Base-by-base conservation (phyloP, 169 alveolate species). In the Cryptosporidium xiaoi region DNA sequence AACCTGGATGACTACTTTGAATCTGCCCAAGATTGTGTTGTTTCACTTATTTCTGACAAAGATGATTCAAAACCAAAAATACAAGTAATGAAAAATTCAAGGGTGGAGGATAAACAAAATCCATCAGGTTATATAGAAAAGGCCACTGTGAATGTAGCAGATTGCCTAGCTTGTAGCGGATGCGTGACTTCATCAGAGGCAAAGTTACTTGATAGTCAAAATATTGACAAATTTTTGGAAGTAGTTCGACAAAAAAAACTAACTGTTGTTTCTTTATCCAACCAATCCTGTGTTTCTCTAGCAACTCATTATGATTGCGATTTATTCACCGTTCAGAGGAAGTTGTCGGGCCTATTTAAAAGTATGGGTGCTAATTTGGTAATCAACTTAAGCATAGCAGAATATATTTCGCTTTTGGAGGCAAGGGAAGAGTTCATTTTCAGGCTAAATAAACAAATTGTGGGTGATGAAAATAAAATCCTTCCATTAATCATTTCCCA, bases 181-280 rank as follows among this genome's bases (percentile, higher is more conserved):
- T 96, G 98, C 82, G 96, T 96, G 12, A 96, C 98, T 7, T 91
- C 98, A 18, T 96, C 98, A 16, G 98, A 96, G 90, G 85, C 97
- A 16, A 94, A 95, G 15, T 77, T 96, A 34, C 90, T 95, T 40
- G 84, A 93, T 46, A 87, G 93, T 69, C 96, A 94, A 33, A 92
- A 95, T 40, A 82, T 93, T 36, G 92, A 91, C 15, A 94, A 94
- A 64, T 94, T 95, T 77, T 67, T 92, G 82, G 82, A 82, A 18
- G 53, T 90, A 66, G 67, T 93, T 44, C 68, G 67, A 44, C 64
- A 68, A 53, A 82, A 67, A 58, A 82, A 92, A 33, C 50, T 51
- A 71, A 93, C 92, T 50, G 95, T 93, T 10, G 93, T 94, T 7
- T 92, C 96, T 16, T 92, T 96, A 51, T 95, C 98, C 15, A 93